A percentile compares a stretch with the other conserved stretches of the same genome.
These are phyloP conservation scores for Rhododendron simsii DNA, from an alignment of 148 eudicot species.

Conservation along the genomic window DNA sequence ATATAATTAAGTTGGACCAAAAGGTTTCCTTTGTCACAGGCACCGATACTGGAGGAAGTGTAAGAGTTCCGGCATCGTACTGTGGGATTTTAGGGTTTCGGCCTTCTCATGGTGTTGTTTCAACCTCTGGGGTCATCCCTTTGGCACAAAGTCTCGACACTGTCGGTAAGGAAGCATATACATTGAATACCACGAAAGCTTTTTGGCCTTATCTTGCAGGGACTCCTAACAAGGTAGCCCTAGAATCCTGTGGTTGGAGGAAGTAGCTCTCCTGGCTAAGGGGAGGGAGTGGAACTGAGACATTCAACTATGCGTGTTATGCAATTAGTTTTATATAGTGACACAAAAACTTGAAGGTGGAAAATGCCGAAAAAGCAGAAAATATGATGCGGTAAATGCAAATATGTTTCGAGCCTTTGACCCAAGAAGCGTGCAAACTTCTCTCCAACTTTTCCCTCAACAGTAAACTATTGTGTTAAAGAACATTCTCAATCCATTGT, in stretches of 20 bases:
- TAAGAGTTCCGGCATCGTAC: slow-evolving; percentile 82
- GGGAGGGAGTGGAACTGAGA: not conserved
- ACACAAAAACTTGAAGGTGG: not conserved
- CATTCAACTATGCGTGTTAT: not conserved
- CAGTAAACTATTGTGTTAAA: not conserved
- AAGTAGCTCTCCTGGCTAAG: not conserved
- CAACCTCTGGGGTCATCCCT: slow-evolving; percentile 74
- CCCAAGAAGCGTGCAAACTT: not conserved
- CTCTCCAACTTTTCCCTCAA: not conserved
- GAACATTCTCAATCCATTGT: not conserved
- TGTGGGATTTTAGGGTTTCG: slow-evolving; percentile 90
- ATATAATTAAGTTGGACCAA: not conserved
- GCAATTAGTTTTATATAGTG: not conserved
- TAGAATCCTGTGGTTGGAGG: not conserved
- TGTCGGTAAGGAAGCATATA: slow-evolving; percentile 48
- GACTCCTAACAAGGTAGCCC: not conserved
- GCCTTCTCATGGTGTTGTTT: slow-evolving; percentile 79
- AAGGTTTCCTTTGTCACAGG: slow-evolving; percentile 28
- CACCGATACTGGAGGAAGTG: slow-evolving; percentile 97
- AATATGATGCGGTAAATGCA: not conserved
- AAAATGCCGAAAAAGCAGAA: not conserved
- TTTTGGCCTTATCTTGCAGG: not conserved
- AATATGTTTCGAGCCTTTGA: not conserved
- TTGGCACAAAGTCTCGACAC: slow-evolving; percentile 98
- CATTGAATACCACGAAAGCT: not conserved